Evolutionary conservation across 2,329 filamentous ascomycete species (phyloP).

Genomic region (Aspergillus sojae): DNA sequence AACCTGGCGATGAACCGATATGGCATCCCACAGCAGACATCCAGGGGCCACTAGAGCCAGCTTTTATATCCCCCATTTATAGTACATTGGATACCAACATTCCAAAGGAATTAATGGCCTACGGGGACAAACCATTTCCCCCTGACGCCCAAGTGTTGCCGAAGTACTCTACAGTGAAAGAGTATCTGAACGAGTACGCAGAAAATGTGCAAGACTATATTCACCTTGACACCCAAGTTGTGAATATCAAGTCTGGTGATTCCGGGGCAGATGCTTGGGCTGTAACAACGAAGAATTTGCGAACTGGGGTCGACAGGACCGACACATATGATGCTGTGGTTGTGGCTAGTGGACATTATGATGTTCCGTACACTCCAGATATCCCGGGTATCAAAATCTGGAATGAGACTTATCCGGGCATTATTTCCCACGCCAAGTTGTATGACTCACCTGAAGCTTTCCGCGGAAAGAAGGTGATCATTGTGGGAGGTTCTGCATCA

Average conservation of each 20-base stretch:
- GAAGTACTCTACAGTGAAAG: conserved; percentile 67
- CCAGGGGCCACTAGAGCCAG: conserved; percentile 44
- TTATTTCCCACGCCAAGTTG: conserved; percentile 75
- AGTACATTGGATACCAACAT: conserved; percentile 84
- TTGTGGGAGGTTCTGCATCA: conserved; percentile 83
- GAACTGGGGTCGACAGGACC: conserved; percentile 43
- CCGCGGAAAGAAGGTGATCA: conserved; percentile 70
- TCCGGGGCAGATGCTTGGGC: conserved; percentile 57
- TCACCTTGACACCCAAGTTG: conserved; percentile 70
- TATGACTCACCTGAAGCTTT: conserved; percentile 71
- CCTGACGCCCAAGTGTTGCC: conserved; percentile 72
- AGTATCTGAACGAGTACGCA: conserved; percentile 75
- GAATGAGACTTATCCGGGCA: conserved; percentile 59
- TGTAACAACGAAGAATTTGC: conserved; percentile 57
- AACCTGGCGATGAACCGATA: conserved; percentile 65
- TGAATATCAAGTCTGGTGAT: conserved; percentile 54
- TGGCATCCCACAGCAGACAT: conserved; percentile 41
- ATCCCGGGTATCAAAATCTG: conserved; percentile 64
- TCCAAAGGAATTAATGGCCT: conserved; percentile 77
- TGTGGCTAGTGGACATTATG: conserved; percentile 75
- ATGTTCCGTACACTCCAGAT: conserved; percentile 67
- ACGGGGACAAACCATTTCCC: conserved; percentile 69
- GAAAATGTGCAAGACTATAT: conserved; percentile 68
- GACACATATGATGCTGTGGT: conserved; percentile 73
- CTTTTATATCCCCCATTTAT: conserved; percentile 84